phyloP scores from a whole-genome alignment of 495 filamentous ascomycete species.

The Bacidia gigantensis region DNA sequence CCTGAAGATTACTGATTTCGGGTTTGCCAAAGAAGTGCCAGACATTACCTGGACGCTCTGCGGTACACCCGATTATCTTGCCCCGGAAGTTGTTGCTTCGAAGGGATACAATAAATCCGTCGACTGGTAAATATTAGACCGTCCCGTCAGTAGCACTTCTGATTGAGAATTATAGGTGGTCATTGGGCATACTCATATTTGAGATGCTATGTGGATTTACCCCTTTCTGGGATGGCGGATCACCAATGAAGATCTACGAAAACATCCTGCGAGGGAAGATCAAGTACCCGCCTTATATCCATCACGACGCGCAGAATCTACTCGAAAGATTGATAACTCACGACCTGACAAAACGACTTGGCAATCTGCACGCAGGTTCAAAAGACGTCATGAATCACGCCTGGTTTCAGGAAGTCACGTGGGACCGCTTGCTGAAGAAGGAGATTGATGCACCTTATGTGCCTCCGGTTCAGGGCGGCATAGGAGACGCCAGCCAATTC shows the following conservation, averaged over 20 bases:
- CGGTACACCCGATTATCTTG: slow-evolving; percentile 96
- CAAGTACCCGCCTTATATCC: slow-evolving; percentile 91
- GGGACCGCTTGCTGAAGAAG: slow-evolving; percentile 83
- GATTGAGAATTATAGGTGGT: slow-evolving; percentile 58
- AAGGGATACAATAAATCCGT: slow-evolving; percentile 99
- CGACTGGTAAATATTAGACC: slow-evolving; percentile 60
- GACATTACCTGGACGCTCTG: slow-evolving; percentile 99
- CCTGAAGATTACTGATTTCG: slow-evolving; percentile 97
- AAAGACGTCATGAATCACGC: slow-evolving; percentile 88
- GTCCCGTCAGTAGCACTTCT: background rate
- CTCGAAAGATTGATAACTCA: slow-evolving; percentile 85
- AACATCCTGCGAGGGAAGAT: slow-evolving; percentile 89
- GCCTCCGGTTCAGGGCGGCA: slow-evolving; percentile 84
- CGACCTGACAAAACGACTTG: slow-evolving; percentile 87
- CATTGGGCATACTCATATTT: slow-evolving; percentile 92
- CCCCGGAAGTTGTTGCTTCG: slow-evolving; percentile 89
- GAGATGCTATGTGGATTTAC: slow-evolving; percentile 99
- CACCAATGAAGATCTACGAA: slow-evolving; percentile 97
- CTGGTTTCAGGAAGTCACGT: slow-evolving; percentile 97
- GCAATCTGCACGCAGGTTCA: slow-evolving; percentile 84
- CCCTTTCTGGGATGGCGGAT: slow-evolving; percentile 95
- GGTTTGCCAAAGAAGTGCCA: slow-evolving; percentile 94
- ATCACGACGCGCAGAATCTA: slow-evolving; percentile 84
- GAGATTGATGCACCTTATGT: slow-evolving; percentile 98
- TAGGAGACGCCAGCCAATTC: slow-evolving; percentile 93